A percentile compares a stretch with the other conserved stretches of the same genome.
Evolutionary conservation across 768 basidiomycete genomes (phyloP).

Genomic region (Fomitopsis serialis): DNA sequence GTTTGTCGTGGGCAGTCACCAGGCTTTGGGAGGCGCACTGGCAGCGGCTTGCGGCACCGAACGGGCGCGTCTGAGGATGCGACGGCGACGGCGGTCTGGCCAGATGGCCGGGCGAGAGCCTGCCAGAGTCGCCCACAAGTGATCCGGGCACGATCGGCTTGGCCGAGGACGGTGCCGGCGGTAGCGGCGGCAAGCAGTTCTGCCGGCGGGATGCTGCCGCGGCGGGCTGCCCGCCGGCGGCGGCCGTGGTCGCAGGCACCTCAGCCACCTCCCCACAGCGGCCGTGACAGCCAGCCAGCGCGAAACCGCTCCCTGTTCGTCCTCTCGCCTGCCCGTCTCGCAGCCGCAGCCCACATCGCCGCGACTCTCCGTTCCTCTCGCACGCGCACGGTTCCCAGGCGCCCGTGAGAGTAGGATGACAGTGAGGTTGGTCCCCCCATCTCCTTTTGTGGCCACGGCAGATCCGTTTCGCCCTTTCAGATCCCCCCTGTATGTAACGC

Average conservation of each 20-base stretch:
- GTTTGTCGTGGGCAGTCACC: no score
- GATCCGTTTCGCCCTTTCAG: conserved; percentile 5
- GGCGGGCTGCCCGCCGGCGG: neutral
- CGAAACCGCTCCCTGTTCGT: neutral
- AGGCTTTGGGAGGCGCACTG: no score
- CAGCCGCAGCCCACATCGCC: neutral
- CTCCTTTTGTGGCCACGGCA: conserved; percentile 1
- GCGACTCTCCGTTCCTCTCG: neutral
- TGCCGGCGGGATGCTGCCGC: neutral
- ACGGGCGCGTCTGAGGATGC: no score
- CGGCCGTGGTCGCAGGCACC: no score
- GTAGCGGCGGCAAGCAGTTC: neutral
- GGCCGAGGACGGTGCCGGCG: neutral
- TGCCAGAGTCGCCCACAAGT: no score
- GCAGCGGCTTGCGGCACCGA: no score
- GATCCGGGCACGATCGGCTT: neutral
- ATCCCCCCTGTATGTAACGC: conserved; percentile 4
- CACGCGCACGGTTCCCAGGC: neutral
- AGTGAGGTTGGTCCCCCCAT: neutral
- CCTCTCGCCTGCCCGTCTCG: neutral
- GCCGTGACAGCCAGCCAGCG: no score
- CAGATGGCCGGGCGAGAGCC: no score
- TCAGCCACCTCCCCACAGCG: no score
- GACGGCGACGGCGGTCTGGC: no score
- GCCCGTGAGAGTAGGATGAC: conserved; percentile 4